These are phyloP conservation scores for Chaetomidium leptoderma DNA, from an alignment of 495 filamentous ascomycete genomes.

Conservation along the genomic window DNA sequence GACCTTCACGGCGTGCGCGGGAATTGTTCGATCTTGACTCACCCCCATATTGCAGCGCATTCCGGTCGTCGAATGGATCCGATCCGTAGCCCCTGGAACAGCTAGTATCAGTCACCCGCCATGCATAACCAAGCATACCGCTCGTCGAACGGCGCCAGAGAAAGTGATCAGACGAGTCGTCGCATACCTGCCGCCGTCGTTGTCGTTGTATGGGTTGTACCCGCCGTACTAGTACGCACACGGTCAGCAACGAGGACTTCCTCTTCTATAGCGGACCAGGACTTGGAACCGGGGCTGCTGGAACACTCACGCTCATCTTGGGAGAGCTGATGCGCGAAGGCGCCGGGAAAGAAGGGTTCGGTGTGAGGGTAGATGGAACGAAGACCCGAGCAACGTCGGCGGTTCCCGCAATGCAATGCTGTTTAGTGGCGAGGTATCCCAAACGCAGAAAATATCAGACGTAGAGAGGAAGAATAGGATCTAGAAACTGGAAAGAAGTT, in stretches of 20 bases:
- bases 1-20: background rate
- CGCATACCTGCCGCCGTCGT: slow-evolving; percentile 4
- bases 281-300: background rate
- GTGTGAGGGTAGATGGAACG: background rate
- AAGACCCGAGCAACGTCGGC: background rate
- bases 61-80: slow-evolving; percentile 29
- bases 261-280: background rate
- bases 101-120: background rate
- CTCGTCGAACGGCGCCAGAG: background rate
- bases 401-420: background rate
- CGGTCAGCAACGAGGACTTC: slow-evolving; percentile 30
- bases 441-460: background rate
- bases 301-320: slow-evolving; percentile 48
- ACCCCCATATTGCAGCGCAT: slow-evolving; percentile 42
- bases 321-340: slow-evolving; percentile 15
- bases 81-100: slow-evolving; percentile 18
- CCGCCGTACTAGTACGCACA: slow-evolving; percentile 24
- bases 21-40: slow-evolving; percentile 26
- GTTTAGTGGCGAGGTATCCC: background rate
- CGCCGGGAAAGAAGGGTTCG: background rate
- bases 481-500: background rate
- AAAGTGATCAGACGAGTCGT: background rate
- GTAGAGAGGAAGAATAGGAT: background rate
- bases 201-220: slow-evolving; percentile 7
- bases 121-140: background rate